phyloP scores from a whole-genome alignment of 139 green algal genomes.

The Volvox africanus region DNA sequence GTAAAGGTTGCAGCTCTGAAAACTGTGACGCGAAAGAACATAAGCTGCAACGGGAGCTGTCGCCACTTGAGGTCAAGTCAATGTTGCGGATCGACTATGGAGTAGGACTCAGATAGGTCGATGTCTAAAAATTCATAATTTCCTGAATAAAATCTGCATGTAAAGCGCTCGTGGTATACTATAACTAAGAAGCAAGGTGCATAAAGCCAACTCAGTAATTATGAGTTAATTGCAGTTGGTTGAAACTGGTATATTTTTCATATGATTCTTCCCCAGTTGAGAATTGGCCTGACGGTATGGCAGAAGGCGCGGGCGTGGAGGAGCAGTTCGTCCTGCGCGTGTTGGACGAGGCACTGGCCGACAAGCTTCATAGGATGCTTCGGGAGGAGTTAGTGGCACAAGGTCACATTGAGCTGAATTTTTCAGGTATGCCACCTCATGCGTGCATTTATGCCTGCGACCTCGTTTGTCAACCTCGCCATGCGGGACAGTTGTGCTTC shows the following conservation, averaged over 20 bases:
- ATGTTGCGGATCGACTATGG: background rate
- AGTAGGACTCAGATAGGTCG: background rate
- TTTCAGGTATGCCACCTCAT: conserved; percentile 33
- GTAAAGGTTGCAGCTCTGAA: too few species aligned
- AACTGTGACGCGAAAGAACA: background rate
- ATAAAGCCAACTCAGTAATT: too few species aligned
- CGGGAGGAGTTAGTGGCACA: conserved; percentile 44
- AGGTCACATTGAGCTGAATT: conserved; percentile 47
- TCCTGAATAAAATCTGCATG: too few species aligned
- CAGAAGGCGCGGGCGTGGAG: conserved; percentile 54
- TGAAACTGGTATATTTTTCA: background rate
- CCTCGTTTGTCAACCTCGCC: too few species aligned
- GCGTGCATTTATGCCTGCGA: background rate
- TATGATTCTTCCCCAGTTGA: background rate
- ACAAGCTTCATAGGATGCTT: conserved; percentile 65
- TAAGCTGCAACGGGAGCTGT: background rate
- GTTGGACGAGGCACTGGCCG: conserved; percentile 68
- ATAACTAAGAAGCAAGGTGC: too few species aligned
- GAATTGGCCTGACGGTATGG: background rate
- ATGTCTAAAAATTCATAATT: background rate
- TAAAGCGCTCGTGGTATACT: too few species aligned
- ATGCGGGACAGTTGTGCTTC: too few species aligned
- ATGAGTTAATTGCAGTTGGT: background rate
- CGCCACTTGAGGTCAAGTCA: conserved; percentile 8
- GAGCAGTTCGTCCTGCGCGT: conserved; percentile 84